These are phyloP conservation scores for Ophiostoma novo-ulmi DNA, from an alignment of 2,329 filamentous ascomycete species.

Conservation along the genomic window DNA sequence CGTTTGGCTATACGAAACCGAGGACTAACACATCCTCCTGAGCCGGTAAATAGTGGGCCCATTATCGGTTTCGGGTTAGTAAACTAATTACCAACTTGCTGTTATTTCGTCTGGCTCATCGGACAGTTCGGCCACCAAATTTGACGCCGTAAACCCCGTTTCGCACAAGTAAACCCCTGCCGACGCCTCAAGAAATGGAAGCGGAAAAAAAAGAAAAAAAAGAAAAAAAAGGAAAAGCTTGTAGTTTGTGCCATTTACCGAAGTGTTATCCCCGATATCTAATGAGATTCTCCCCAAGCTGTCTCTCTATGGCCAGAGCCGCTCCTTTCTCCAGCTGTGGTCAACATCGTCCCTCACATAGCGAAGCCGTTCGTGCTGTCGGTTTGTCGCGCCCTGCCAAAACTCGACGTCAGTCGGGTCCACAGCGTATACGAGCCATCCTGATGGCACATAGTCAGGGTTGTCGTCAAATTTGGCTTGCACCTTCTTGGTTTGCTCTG, in stretches of 20 bases:
- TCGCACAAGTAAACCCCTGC: background rate
- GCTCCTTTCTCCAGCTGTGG: background rate
- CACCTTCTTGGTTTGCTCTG: background rate
- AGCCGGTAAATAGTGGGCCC: background rate
- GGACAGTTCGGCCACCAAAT: background rate
- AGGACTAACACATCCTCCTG: background rate
- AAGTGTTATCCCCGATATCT: background rate
- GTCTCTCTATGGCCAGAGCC: background rate
- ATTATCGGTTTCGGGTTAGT: background rate
- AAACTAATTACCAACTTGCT: background rate
- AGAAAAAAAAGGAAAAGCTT: background rate
- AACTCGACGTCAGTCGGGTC: slow-evolving; percentile 23
- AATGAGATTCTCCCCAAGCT: background rate
- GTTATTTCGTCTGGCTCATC: background rate
- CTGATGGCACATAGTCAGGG: slow-evolving; percentile 16
- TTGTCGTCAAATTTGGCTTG: background rate
- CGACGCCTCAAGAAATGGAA: no score
- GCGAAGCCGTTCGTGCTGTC: slow-evolving; percentile 24
- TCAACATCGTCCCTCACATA: slow-evolving; percentile 14
- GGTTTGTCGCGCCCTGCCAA: slow-evolving; percentile 25
- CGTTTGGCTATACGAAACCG: background rate
- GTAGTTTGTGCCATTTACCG: background rate
- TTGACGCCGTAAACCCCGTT: background rate
- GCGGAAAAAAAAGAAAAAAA: no score
- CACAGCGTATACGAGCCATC: slow-evolving; percentile 26